phyloP scores from a whole-genome alignment of 1,284 basidiomycete species.

The Waitea zeae region DNA sequence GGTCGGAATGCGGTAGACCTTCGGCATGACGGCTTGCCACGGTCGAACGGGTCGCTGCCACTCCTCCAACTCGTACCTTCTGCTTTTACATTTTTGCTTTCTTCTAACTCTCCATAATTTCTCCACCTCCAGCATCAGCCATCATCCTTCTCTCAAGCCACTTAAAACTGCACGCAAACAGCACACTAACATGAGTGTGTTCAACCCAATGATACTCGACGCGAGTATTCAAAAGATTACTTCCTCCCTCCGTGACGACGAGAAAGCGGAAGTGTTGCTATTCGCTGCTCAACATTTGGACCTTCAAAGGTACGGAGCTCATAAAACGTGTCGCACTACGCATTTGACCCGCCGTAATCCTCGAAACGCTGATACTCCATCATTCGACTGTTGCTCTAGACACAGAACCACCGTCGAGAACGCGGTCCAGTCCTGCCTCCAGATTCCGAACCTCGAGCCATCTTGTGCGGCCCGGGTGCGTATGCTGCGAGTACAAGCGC shows the following conservation, averaged over 20 bases:
- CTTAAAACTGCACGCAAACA: too few species aligned
- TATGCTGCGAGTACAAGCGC: conserved; percentile 42
- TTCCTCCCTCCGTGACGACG: conserved; percentile 33
- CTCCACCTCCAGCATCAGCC: too few species aligned
- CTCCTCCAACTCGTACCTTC: too few species aligned
- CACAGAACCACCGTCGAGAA: conserved; percentile 55
- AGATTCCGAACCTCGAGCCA: conserved; percentile 32
- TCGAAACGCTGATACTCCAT: too few species aligned
- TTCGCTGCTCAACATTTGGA: conserved; percentile 39
- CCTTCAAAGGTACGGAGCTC: conserved; percentile 20
- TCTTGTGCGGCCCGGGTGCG: conserved; percentile 38
- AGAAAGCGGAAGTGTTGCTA: conserved; percentile 49
- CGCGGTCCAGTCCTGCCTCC: conserved; percentile 51
- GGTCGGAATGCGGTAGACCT: too few species aligned
- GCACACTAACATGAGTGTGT: conserved; percentile 42
- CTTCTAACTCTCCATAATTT: too few species aligned
- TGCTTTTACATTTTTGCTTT: too few species aligned
- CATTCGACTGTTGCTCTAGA: too few species aligned
- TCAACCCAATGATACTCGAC: conserved; percentile 57
- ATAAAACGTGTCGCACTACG: not conserved
- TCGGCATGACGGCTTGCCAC: too few species aligned
- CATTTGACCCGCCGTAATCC: not conserved
- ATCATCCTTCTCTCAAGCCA: too few species aligned
- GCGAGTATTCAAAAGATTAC: conserved; percentile 51
- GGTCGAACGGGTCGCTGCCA: too few species aligned